Base-by-base conservation (phyloP, 2,329 filamentous ascomycete genomes). In the Dothiorella sarmentorum region DNA sequence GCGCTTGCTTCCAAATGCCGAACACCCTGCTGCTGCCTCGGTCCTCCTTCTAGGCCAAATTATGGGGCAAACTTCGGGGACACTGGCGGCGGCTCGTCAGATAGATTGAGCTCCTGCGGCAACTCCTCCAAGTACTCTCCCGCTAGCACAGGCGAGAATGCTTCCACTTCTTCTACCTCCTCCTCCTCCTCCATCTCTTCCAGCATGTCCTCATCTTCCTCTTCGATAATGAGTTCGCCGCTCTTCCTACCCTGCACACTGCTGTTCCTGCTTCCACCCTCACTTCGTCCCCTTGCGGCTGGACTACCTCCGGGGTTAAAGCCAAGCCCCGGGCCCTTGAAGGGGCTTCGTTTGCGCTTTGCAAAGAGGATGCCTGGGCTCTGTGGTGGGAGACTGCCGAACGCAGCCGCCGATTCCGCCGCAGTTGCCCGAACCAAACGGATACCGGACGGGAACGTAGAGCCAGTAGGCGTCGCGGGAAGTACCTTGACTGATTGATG, bases 401-500 rank as follows among this genome's bases (percentile, higher is more conserved):
- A 81, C 69, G 76, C 75, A 9, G 75, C 74, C 10, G 73, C 69
- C 38, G 68, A 67, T 60, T 75, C 70, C 33, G 71, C 73, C 0
- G 80, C 78, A 0, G 78, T 71, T 13, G 80, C 85, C 27, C 91
- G 85, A 1, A 93, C 90, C 11, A 97, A 79, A 2, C 93, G 87
- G 61, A 97, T 89, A 64, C 92, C 95, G 53, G 86, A 89, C 0
- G 93, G 92, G 67, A 97, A 96, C 1, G 84, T 78, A 15, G 80
- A 79, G 3, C 63, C 66, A 0, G 88, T 92, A 0, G 93, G 93
- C 0, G 92, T 96, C 0, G 90, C 90, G 1, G 94, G 93, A 2
- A 97, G 84, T n/a, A 97, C 89, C 75, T 97, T 97, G 66, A 97
- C 88, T 0, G 90, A 59, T 64, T 90, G 85, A 70, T 97, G 91